Evolutionary conservation across 2,329 filamentous ascomycete species (phyloP).

Genomic region (Pseudogymnoascus sp.): DNA sequence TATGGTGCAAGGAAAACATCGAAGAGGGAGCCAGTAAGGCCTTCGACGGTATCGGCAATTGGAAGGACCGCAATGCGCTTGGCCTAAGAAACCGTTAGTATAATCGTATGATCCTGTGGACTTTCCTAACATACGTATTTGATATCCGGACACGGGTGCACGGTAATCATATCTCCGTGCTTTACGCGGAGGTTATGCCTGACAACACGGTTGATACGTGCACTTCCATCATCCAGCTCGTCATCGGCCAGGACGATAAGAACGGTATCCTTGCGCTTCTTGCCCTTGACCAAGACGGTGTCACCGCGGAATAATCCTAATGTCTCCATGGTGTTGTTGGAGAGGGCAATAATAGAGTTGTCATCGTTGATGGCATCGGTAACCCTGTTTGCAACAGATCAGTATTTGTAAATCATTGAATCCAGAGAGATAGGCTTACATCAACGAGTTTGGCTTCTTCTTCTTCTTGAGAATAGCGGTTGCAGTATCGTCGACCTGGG

Average conservation of each 20-base stretch:
- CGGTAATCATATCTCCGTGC: conserved; percentile 95
- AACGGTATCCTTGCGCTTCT: conserved; percentile 99
- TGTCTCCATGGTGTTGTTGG: conserved; percentile 97
- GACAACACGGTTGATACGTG: conserved; percentile 95
- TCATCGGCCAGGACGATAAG: conserved; percentile 96
- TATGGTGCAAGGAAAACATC: conserved; percentile 99
- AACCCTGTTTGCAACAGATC: conserved; percentile 55
- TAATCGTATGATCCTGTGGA: neutral
- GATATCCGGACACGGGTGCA: conserved; percentile 97
- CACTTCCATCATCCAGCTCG: conserved; percentile 94
- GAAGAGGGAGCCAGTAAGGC: conserved; percentile 93
- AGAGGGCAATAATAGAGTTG: conserved; percentile 97
- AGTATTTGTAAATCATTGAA: conserved; percentile 16
- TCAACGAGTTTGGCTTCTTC: conserved; percentile 99
- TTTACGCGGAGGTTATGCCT: conserved; percentile 97
- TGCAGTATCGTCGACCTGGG: conserved; percentile 76
- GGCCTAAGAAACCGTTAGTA: conserved; percentile 50
- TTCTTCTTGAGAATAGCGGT: conserved; percentile 99
- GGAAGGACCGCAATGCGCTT: conserved; percentile 98
- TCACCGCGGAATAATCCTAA: conserved; percentile 98
- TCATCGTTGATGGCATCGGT: conserved; percentile 99
- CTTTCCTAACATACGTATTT: conserved; percentile 74
- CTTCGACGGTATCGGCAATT: conserved; percentile 96
- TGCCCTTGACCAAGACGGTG: conserved; percentile 95
- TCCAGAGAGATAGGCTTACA: conserved; percentile 50